Base-by-base conservation (phyloP, 805 yeast species). In the Tetrapisispora nanseiensis region DNA sequence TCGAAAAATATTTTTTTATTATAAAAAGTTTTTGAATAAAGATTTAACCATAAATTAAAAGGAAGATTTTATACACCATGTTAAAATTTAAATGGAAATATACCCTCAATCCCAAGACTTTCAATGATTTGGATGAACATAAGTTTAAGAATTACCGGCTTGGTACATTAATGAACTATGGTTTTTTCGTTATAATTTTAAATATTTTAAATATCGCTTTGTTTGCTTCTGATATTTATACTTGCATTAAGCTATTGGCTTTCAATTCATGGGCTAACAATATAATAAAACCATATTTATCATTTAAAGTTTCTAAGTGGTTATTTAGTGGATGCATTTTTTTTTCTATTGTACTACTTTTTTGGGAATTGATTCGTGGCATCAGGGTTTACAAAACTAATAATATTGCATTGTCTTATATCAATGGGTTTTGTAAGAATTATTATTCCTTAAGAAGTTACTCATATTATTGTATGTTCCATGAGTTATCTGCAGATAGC, bases 321-420 rank as follows among this genome's bases (percentile, higher is more conserved):
- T 63, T 82, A n/a, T 82, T 82, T 55, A 76, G 82, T 16, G 85
- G 81, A 3, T 86, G 95, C 59, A 86, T 86, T 46, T 70, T 86
- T 11, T 72, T 83, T 42, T 81, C 90, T 9, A 67, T 84, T 38
- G 61, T 73, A 4, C 63, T 82, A 21, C 52, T 81, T 39, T 47
- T 77, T 1, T 78, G 77, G 62, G 82, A 78, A 41, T 65, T 74
- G 55, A 50, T 75, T 5, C 65, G 74, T 61, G 92, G 86, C 1
- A 63, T 75, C 10, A 68, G 71, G 39, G 70, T 80, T 10, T 80
- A 70, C 51, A 65, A 71, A 33, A 76, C 86, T 2, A 66, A 74
- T 45, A 79, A 79, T 58, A 79, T 86, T 39, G 80, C 87, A 2
- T 62, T 76, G 45, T 76, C 80, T 4, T 86, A 83, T 55, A 72